Evolutionary conservation across 2,329 filamentous ascomycete genomes (phyloP).

Genomic region (Alternaria sp.): DNA sequence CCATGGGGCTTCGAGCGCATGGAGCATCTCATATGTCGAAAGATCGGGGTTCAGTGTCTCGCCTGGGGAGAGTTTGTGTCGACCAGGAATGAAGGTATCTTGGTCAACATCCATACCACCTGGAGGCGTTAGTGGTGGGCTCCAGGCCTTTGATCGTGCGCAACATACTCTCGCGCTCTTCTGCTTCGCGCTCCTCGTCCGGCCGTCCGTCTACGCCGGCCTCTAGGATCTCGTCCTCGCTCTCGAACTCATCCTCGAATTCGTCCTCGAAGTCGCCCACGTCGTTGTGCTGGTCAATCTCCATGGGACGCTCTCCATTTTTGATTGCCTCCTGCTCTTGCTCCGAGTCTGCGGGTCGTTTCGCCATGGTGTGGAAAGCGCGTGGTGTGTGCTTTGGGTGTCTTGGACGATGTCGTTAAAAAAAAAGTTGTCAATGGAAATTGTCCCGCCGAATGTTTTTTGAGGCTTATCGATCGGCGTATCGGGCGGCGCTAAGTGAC

Average conservation of each 20-base stretch:
- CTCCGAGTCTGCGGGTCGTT: slow-evolving; percentile 65
- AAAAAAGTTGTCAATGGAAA: slow-evolving; percentile 11
- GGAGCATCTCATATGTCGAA: slow-evolving; percentile 97
- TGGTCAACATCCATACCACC: slow-evolving; percentile 93
- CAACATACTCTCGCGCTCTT: slow-evolving; percentile 74
- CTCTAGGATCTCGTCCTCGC: slow-evolving; percentile 90
- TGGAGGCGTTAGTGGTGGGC: slow-evolving; percentile 33
- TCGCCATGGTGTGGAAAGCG: slow-evolving; percentile 61
- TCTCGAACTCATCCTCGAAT: slow-evolving; percentile 92
- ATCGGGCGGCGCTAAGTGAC: slow-evolving; percentile 12
- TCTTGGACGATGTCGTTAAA: slow-evolving; percentile 8
- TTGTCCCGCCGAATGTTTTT: slow-evolving; percentile 31
- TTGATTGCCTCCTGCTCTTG: slow-evolving; percentile 65
- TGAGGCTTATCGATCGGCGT: slow-evolving; percentile 21
- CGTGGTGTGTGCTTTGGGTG: not conserved
- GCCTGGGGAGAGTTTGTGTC: slow-evolving; percentile 88
- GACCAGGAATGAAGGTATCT: slow-evolving; percentile 93
- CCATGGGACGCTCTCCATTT: slow-evolving; percentile 67
- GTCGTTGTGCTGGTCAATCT: slow-evolving; percentile 54
- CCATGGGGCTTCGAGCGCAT: slow-evolving; percentile 93
- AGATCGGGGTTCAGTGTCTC: slow-evolving; percentile 91
- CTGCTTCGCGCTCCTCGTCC: slow-evolving; percentile 90
- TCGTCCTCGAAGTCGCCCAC: slow-evolving; percentile 89
- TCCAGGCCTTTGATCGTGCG: slow-evolving; percentile 22
- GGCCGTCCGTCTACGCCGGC: slow-evolving; percentile 92